Evolutionary conservation across 139 green algal species (phyloP).

Genomic region (Diplosphaera chodatii): DNA sequence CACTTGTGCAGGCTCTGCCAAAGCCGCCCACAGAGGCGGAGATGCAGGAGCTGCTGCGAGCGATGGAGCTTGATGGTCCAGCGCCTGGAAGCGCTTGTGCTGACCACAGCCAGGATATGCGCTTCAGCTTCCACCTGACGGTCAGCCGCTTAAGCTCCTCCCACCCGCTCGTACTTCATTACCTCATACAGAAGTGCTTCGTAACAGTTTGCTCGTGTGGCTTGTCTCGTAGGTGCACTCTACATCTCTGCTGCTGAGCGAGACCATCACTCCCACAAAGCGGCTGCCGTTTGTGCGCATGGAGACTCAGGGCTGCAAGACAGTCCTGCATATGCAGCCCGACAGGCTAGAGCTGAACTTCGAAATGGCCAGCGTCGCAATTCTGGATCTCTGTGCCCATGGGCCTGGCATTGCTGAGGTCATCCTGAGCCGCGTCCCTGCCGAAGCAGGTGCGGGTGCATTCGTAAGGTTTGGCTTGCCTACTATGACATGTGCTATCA

Average conservation of each 20-base stretch:
- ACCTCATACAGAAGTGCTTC: too few species aligned
- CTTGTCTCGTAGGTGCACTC: neutral
- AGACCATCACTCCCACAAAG: neutral
- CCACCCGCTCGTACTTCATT: too few species aligned
- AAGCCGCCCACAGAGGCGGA: conserved; percentile 25
- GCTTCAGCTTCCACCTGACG: neutral
- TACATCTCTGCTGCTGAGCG: conserved; percentile 15
- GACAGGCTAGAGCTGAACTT: neutral
- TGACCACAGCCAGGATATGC: neutral
- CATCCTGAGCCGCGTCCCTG: neutral
- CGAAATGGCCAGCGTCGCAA: conserved; percentile 1
- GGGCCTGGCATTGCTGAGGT: neutral
- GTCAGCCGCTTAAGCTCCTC: too few species aligned
- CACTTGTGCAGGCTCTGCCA: neutral
- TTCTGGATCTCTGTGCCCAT: conserved; percentile 14
- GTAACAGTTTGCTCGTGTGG: too few species aligned
- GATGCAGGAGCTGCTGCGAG: conserved; percentile 29
- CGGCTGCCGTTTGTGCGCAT: conserved; percentile 10
- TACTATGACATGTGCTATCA: too few species aligned
- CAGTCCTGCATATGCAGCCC: neutral
- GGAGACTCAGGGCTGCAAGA: neutral
- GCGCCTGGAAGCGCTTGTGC: neutral
- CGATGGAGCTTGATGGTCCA: conserved; percentile 29
- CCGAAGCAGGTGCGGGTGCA: neutral
- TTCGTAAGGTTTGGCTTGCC: too few species aligned